These are phyloP conservation scores for Aureobasidium sp. DNA, from an alignment of 2,329 filamentous ascomycete species.

Conservation along the genomic window DNA sequence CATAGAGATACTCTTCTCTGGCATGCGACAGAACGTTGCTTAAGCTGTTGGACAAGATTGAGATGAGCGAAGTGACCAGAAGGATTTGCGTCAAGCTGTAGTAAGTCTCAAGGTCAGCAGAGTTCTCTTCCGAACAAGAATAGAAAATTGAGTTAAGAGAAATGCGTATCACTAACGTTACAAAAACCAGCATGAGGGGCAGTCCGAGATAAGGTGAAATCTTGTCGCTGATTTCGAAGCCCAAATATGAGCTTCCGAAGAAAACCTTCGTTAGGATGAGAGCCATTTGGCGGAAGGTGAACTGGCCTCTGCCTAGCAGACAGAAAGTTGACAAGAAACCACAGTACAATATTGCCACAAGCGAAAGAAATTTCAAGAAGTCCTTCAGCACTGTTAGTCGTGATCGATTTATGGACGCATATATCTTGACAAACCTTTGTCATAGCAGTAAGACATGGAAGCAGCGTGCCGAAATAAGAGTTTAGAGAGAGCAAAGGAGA, in stretches of 20 bases:
- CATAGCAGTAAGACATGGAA: slow-evolving; percentile 91
- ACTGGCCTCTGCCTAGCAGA: slow-evolving; percentile 64
- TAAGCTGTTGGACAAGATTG: slow-evolving; percentile 71
- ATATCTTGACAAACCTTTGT: not conserved
- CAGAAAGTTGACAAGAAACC: slow-evolving; percentile 84
- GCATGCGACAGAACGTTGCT: slow-evolving; percentile 55
- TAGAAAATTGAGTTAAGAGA: not conserved
- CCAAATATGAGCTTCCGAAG: slow-evolving; percentile 61
- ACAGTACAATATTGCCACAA: slow-evolving; percentile 75
- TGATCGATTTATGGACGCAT: slow-evolving; percentile 1
- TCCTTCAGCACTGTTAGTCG: slow-evolving; percentile 54
- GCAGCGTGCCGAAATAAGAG: slow-evolving; percentile 83
- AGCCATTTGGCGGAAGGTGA: slow-evolving; percentile 60
- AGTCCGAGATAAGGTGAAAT: slow-evolving; percentile 45
- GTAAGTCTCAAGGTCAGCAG: not conserved
- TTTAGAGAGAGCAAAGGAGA: slow-evolving; percentile 72
- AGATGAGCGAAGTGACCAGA: slow-evolving; percentile 70
- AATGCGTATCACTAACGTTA: slow-evolving; percentile 36
- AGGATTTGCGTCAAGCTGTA: slow-evolving; percentile 63
- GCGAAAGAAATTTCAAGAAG: slow-evolving; percentile 73
- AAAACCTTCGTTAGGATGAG: slow-evolving; percentile 75
- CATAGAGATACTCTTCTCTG: slow-evolving; percentile 70
- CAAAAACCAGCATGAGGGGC: slow-evolving; percentile 60
- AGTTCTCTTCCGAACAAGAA: not conserved
- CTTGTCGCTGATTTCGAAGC: slow-evolving; percentile 52